Evolutionary conservation across 2,329 filamentous ascomycete species (phyloP).

Genomic region (Claviceps purpurea): DNA sequence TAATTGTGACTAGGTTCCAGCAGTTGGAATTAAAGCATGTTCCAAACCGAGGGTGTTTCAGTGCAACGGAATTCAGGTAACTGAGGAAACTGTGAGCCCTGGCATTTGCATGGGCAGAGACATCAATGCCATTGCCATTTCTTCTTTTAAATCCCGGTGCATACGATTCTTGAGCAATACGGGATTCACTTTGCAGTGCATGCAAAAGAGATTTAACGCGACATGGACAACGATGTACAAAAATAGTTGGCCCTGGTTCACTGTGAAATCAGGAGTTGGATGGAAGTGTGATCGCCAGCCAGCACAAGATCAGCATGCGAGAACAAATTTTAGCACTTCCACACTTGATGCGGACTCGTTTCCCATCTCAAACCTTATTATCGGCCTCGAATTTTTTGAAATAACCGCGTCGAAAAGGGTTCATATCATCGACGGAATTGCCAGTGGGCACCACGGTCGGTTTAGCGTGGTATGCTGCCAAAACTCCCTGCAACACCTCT

Average conservation of each 20-base stretch:
- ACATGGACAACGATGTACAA: background rate
- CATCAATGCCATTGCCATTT: background rate
- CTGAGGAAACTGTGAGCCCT: background rate
- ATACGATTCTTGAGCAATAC: background rate
- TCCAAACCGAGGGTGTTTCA: slow-evolving; percentile 68
- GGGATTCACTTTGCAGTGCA: background rate
- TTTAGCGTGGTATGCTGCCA: slow-evolving; percentile 22
- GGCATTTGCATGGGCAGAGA: background rate
- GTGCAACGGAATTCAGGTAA: slow-evolving; percentile 66
- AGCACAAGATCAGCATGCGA: background rate
- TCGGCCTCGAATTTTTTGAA: slow-evolving; percentile 37
- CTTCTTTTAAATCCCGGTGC: background rate
- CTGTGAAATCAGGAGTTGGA: background rate
- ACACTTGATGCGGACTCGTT: background rate
- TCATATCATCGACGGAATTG: slow-evolving; percentile 43
- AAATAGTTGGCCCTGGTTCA: background rate
- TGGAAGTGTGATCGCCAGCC: background rate
- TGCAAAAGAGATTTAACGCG: background rate
- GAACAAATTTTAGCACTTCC: background rate
- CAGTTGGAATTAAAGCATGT: slow-evolving; percentile 86
- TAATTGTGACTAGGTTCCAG: slow-evolving; percentile 53
- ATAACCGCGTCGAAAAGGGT: slow-evolving; percentile 46
- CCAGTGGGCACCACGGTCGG: slow-evolving; percentile 23
- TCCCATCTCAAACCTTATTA: background rate
- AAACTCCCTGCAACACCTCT: slow-evolving; percentile 32